These are phyloP conservation scores for Penicillium sp. DNA, from an alignment of 2,329 filamentous ascomycete species.

Conservation along the genomic window DNA sequence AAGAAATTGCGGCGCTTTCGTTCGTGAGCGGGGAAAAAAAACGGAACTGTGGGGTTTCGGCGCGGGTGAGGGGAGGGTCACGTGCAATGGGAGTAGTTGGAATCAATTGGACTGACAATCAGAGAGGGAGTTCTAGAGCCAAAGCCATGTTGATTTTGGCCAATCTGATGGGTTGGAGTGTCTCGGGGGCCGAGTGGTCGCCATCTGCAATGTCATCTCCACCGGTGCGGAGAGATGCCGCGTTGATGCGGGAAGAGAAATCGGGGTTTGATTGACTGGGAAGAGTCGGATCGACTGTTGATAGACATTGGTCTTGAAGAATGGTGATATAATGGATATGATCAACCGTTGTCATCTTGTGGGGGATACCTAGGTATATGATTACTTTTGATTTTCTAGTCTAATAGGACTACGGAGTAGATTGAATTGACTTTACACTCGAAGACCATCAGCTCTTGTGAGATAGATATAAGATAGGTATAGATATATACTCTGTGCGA, in stretches of 20 bases:
- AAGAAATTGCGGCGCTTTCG: slow-evolving; percentile 19
- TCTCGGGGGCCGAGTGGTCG: not conserved
- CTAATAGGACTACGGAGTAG: no score
- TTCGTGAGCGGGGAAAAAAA: slow-evolving; percentile 35
- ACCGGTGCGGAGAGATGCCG: slow-evolving; percentile 10
- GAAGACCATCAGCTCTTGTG: no score
- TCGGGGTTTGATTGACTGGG: no score
- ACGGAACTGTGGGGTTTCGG: slow-evolving; percentile 30
- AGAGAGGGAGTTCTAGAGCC: not conserved
- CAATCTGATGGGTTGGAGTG: not conserved
- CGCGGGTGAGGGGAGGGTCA: slow-evolving; percentile 22
- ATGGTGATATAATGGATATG: no score
- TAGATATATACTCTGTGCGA: no score
- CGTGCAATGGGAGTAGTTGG: slow-evolving; percentile 9
- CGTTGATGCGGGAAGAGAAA: no score
- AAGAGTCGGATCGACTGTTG: no score
- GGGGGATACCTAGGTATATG: not conserved
- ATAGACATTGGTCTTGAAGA: no score
- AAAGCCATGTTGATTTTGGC: not conserved
- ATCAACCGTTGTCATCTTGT: no score
- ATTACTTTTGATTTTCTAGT: no score
- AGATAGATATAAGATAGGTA: no score
- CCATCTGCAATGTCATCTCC: slow-evolving; percentile 6
- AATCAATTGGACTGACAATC: not conserved
- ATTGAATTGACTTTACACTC: no score